Evolutionary conservation across 768 basidiomycete species (phyloP), one percentile per base, ranked within the genome.

Genomic region (Lactarius quietus): DNA sequence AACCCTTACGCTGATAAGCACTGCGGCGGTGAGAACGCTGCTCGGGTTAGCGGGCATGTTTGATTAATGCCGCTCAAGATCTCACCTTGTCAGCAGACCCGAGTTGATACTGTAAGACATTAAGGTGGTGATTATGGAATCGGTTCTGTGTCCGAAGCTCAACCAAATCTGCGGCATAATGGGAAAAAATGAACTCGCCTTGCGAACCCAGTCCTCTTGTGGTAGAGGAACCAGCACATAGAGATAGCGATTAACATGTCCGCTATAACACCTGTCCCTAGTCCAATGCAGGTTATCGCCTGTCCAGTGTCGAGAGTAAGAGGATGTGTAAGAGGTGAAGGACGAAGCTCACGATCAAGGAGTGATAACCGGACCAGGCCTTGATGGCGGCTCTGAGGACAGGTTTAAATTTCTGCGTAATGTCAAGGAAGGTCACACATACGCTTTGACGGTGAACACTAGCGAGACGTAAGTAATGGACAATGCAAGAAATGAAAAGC

Each of bases 371-470:
- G 69, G 77, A 56, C 78, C 70, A 64, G 20, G 60, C 67, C 77
- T 79, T 78, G 57, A 71, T 61, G n/a, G 60, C 76, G 56, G 66
- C 61, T 23, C 65, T 64, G 45, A 51, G 55, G 68, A 63, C 67
- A 53, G 38, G 54, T 64, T 62, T 65, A 55, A 36, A 57, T 41
- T 33, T 15, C 29, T 20, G 41, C n/a, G 51, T 58, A 58, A 39
- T 29, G 18, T 20, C 5, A 3, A 10, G 57, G 29, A 7, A 55
- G 66, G 55, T 38, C 51, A 38, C 31, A 72, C 72, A 38, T 59
- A 83, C 83, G 78, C 77, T 73, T 80, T 76, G 20, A 80, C 74
- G 3, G 81, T 83, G 69, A 83, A 83, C 14, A 81, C 83, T 84
- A 61, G 39, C 39, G 38, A 29, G 0, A 20, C 52, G 54, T 45